A percentile compares a stretch with the other conserved stretches of the same genome.
Evolutionary conservation across 768 basidiomycete species (phyloP).

Genomic region (Lactarius hatsudake): DNA sequence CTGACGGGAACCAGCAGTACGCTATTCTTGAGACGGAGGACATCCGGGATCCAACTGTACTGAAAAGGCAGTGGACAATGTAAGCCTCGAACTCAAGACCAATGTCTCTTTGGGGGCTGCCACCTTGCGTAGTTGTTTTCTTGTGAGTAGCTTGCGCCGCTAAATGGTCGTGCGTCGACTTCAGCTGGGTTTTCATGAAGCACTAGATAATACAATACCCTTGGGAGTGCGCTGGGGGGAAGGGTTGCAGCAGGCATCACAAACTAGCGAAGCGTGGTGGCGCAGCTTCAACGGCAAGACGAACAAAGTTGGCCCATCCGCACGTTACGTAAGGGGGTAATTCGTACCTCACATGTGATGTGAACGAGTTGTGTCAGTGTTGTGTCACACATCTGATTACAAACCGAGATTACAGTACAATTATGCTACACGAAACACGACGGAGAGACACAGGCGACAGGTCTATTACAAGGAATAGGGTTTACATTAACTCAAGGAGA

Average conservation of each 20-base stretch:
- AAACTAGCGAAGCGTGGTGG: not conserved
- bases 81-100: constrained; percentile 1
- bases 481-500: constrained; percentile 7
- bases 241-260: constrained; percentile 5
- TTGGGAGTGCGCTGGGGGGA: not conserved
- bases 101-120: not conserved
- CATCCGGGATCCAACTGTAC: constrained; percentile 91
- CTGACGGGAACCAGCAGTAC: constrained; percentile 44
- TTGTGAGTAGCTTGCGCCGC: constrained; percentile 25
- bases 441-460: constrained; percentile 2
- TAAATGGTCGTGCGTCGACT: not conserved
- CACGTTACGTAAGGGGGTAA: constrained; percentile 6
- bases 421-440: constrained; percentile 15
- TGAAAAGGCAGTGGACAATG: constrained; percentile 30
- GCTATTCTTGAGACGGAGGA: constrained; percentile 78
- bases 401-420: constrained; percentile 24
- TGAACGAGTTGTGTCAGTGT: not conserved
- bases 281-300: not conserved
- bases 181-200: not conserved
- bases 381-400: constrained; percentile 11
- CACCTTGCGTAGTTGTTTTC: constrained; percentile 28
- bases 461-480: constrained; percentile 8
- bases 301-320: too few species aligned
- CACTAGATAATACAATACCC: constrained; percentile 1
- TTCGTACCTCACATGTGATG: not conserved